Evolutionary conservation across 2,329 filamentous ascomycete genomes (phyloP).

Genomic region (Phyllosticta paracitricarpa): DNA sequence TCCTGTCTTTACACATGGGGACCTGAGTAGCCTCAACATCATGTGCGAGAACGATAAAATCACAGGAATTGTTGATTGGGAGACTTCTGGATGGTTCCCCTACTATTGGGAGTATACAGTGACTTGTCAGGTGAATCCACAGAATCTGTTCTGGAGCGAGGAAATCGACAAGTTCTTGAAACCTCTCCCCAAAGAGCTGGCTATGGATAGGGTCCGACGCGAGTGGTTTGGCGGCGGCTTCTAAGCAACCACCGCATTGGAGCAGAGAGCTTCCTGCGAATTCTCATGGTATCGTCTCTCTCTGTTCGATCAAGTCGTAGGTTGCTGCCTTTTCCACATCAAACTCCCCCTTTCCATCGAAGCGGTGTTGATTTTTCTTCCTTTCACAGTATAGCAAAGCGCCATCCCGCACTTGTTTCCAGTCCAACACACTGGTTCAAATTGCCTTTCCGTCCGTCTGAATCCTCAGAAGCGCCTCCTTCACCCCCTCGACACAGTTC

Average conservation of each 20-base stretch:
- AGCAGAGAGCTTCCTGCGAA: neutral
- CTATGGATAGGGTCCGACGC: conserved; percentile 31
- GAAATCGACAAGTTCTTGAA: conserved; percentile 29
- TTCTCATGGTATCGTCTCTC: conserved; percentile 9
- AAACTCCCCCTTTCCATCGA: conserved; percentile 27
- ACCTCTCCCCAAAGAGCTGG: conserved; percentile 26
- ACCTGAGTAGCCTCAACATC: conserved; percentile 39
- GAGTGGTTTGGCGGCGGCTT: conserved; percentile 2
- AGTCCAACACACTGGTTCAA: conserved; percentile 24
- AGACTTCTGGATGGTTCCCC: conserved; percentile 39
- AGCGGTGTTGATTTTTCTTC: conserved; percentile 33
- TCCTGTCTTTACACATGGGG: conserved; percentile 42
- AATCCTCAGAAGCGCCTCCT: conserved; percentile 29
- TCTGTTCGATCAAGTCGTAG: conserved; percentile 23
- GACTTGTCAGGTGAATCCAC: conserved; percentile 31
- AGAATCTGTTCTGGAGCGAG: conserved; percentile 29
- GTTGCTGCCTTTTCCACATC: conserved; percentile 24
- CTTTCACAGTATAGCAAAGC: conserved; percentile 31
- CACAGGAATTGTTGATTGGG: conserved; percentile 39
- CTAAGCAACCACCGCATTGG: neutral
- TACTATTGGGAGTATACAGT: conserved; percentile 39
- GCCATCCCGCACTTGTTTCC: conserved; percentile 25
- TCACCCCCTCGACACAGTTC: conserved; percentile 37
- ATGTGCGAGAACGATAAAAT: conserved; percentile 32
- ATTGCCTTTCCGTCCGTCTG: conserved; percentile 22